Evolutionary conservation across 208 protist species (phyloP), one percentile per base, ranked within the genome.

Genomic region (Acanthamoeba divionensis): DNA sequence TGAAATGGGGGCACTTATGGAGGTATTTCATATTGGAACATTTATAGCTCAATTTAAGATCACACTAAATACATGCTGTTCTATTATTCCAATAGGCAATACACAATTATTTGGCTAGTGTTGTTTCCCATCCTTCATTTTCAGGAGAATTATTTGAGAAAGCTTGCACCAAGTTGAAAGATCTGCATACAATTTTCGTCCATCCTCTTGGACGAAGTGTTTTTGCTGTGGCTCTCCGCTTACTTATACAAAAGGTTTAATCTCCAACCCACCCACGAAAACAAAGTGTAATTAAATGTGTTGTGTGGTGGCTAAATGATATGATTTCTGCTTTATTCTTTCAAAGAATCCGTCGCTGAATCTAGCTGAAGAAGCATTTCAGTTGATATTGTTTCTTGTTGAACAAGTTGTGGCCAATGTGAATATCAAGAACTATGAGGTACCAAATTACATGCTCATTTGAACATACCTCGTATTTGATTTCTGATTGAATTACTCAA

Each of bases 151-250:
- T 83, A 38, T 83, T 83, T 52, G 73, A 83, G 73, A 24, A 47
- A 29, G 63, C 73, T 2, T 47, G 50, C n/a, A 38, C 29, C 9
- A 47, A 52, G 4, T 38, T 83, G 73, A 36, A 6, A 31, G 73
- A 52, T 13, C 73, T 83, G 21, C 13, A 33, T 33, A 15, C 21
- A 29, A 24, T 83, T 13, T 83, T 83, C 26, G 41, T 52, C 26
- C 73, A 83, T n/a, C 73, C 73, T 26, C 73, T 83, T 7, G 73
- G 73, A 24, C 73, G 73, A 47, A 60, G 15, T 2, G 41, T 52
- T 52, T 83, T 83, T 15, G 73, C 73, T 52, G 73, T 83, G 18
- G 73, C 73, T 9, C 73, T 83, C 24, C n/a, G n/a, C n/a, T n/a
- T n/a, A n/a, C n/a, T n/a, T n/a, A n/a, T n/a, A n/a, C n/a, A n/a